These are phyloP conservation scores for Lactarius trivialis DNA, from an alignment of 768 basidiomycete genomes.

Conservation along the genomic window DNA sequence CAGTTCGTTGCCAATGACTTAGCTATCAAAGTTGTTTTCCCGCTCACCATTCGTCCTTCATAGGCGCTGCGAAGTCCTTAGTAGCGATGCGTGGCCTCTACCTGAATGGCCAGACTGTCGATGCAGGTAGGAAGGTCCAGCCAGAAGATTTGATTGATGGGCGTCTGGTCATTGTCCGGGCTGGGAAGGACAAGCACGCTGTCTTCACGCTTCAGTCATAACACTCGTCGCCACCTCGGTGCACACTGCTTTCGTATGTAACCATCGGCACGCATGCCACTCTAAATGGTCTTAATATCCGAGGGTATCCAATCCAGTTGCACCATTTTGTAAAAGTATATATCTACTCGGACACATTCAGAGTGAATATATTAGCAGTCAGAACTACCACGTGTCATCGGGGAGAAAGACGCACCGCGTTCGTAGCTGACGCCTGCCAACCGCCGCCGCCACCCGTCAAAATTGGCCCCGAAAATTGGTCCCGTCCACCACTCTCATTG, in stretches of 20 bases:
- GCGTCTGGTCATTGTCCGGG: constrained; percentile 21
- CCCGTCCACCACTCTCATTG: not conserved
- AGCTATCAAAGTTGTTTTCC: not conserved
- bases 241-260: not conserved
- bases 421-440: not conserved
- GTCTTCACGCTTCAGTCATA: constrained; percentile 10
- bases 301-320: not conserved
- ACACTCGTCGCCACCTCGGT: not conserved
- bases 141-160: constrained; percentile 18
- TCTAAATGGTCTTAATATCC: not conserved
- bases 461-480: not conserved
- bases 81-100: constrained; percentile 22
- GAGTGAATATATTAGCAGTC: not conserved
- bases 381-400: not conserved
- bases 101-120: constrained; percentile 17
- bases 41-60: not conserved
- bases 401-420: not conserved
- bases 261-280: not conserved
- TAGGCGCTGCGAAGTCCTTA: constrained; percentile 19
- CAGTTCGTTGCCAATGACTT: not conserved
- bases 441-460: not conserved
- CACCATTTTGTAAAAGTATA: not conserved
- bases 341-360: not conserved
- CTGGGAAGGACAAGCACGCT: constrained; percentile 22
- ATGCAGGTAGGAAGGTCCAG: constrained; percentile 2